Percentiles rank a stretch among this genome's conserved stretches.
Conservation (phyloP, 176 grass and related monocot genomes). For the Avena insularis region DNA sequence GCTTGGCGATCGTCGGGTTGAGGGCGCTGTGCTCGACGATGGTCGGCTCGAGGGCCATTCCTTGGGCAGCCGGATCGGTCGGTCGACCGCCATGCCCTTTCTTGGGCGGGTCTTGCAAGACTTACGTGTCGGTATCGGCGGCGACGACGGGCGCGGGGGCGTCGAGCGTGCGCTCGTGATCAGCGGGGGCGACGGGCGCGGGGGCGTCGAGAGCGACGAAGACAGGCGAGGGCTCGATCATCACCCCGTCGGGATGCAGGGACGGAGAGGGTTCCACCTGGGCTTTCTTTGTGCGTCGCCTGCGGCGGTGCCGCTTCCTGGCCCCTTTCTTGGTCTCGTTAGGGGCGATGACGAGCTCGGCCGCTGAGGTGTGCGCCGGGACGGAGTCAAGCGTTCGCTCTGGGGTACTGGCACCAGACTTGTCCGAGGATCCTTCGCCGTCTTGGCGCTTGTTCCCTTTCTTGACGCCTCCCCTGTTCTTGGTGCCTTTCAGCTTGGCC, state of each 20-base stretch:
- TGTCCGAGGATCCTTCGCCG: too few species aligned
- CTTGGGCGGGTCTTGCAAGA: neutral
- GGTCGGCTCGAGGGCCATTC: neutral
- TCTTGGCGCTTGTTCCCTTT: neutral
- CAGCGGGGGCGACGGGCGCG: neutral
- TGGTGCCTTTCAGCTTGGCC: neutral
- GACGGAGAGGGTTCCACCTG: neutral
- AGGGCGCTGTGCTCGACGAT: neutral
- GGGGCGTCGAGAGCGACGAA: neutral
- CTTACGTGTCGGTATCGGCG: neutral
- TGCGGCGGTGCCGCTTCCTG: neutral
- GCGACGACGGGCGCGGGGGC: neutral
- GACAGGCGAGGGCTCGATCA: too few species aligned
- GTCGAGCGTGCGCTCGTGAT: neutral
- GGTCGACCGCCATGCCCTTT: neutral
- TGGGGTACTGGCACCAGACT: too few species aligned
- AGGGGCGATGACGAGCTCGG: neutral
- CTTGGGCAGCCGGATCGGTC: neutral
- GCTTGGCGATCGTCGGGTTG: neutral
- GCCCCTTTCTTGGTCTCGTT: neutral
- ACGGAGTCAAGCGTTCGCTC: neutral
- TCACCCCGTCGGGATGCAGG: neutral
- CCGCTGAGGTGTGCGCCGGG: neutral
- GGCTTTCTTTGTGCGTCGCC: neutral
- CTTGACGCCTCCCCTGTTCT: neutral